phyloP scores from a whole-genome alignment of 441 rosid genomes.

The Erodium trifolium region DNA sequence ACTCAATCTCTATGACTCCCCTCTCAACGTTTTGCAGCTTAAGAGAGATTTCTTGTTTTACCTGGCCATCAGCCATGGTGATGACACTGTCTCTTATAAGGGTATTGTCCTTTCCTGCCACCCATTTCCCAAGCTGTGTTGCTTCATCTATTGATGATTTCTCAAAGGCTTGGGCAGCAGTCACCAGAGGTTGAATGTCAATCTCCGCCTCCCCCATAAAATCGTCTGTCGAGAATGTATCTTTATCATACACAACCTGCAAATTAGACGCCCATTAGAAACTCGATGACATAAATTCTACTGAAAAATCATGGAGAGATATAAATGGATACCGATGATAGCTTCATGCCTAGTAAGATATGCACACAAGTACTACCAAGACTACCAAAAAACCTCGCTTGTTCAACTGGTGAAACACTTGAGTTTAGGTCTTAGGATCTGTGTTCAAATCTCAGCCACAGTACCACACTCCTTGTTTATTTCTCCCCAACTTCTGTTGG shows the following conservation, averaged over 20 bases:
- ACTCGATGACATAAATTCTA: too few species aligned
- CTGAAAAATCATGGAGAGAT: too few species aligned
- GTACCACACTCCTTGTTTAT: too few species aligned
- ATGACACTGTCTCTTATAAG: constrained; percentile 70
- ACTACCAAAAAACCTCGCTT: too few species aligned
- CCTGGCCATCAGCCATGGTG: constrained; percentile 54
- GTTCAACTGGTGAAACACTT: too few species aligned
- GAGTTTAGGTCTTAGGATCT: too few species aligned
- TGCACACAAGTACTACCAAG: too few species aligned
- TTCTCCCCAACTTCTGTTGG: too few species aligned
- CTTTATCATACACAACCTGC: constrained; percentile 90
- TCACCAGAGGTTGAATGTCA: constrained; percentile 77
- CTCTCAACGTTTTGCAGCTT: constrained; percentile 84
- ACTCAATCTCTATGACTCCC: constrained; percentile 76
- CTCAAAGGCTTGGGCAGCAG: constrained; percentile 77
- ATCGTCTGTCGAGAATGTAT: constrained; percentile 77
- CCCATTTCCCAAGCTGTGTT: constrained; percentile 70
- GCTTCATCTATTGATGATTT: constrained; percentile 42
- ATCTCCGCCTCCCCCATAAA: constrained; percentile 98
- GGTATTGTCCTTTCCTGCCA: constrained; percentile 61
- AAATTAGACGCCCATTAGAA: background rate
- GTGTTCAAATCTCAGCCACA: too few species aligned
- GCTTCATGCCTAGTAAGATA: too few species aligned
- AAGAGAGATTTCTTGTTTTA: constrained; percentile 67
- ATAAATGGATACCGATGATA: too few species aligned